Percentiles rank a stretch among this genome's conserved stretches.
phyloP scores from a whole-genome alignment of 164 flowering plant genomes.

The Brasenia schreberi region DNA sequence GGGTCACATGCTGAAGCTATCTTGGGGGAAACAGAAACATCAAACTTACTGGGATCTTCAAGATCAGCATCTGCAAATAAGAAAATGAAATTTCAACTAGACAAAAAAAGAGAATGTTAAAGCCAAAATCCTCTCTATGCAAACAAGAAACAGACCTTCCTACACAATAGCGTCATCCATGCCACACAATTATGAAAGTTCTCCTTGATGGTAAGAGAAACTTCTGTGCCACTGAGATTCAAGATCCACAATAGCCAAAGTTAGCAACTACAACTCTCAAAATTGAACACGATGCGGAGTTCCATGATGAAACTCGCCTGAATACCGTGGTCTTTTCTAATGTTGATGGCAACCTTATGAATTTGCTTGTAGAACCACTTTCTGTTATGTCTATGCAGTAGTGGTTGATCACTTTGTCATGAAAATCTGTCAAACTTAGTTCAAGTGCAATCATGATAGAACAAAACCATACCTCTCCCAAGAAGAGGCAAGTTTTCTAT shows the following conservation, averaged over 20 bases:
- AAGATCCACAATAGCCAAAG: neutral
- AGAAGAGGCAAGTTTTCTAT: neutral
- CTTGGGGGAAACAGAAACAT: neutral
- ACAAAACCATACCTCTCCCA: neutral
- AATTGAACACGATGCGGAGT: neutral
- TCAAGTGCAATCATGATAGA: neutral
- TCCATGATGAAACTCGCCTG: constrained; percentile 26
- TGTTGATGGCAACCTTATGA: constrained; percentile 36
- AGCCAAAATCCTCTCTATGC: neutral
- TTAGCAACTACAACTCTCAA: too few relatives aligned
- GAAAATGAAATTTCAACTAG: constrained; percentile 2
- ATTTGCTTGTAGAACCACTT: constrained; percentile 25
- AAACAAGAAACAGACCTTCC: constrained; percentile 28
- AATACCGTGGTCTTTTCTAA: constrained; percentile 47
- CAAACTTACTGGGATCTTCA: constrained; percentile 53
- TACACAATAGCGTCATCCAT: constrained; percentile 26
- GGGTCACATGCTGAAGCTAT: neutral
- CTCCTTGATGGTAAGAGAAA: constrained; percentile 25
- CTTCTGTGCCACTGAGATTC: constrained; percentile 58
- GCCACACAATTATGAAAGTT: constrained; percentile 20
- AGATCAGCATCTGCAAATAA: constrained; percentile 43
- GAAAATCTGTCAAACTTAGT: constrained; percentile 28
- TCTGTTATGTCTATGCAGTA: constrained; percentile 38
- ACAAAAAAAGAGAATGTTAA: neutral
- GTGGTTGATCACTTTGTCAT: constrained; percentile 39